Base-by-base conservation (phyloP, 371 early-diverging fungal genomes). In the Lichtheimia hyalospora region DNA sequence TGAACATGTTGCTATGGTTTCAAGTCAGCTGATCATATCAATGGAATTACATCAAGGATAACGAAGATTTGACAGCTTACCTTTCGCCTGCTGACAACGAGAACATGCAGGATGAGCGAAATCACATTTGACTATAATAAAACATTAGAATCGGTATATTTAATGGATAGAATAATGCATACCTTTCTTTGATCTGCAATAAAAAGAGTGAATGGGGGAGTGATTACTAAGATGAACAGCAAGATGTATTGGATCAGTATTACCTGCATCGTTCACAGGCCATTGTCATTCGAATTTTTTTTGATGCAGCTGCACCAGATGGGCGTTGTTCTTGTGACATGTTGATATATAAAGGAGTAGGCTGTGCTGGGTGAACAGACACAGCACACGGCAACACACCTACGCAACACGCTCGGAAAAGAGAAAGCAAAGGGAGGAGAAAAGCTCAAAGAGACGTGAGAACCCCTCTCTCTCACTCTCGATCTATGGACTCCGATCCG, bases 201-300 rank as follows among this genome's bases (percentile, higher is more conserved):
- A 12, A 43, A 18, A 10, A 34, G 34, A 34, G 34, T 8, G 34
- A 34, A 34, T 10, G 34, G 34, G 6, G 34, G 34, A 10, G 34
- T 34, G 34, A 54, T 39, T n/a, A 18, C 14, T n/a, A 40, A 27
- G 54, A 39, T 25, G 14, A 20, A 23, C 13, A 18, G 10, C 21
- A 54, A 23, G 24, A 34, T 34, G 34, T 34, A 8, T 15, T n/a
- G 6, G 54, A 16, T 25, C 15, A 0, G 40, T 7, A n/a, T 57
- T 73, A 81, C 81, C 81, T 71, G 66, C 81, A 81, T 24, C 81
- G 70, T 27, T 81, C 81, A 63, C 81, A 81, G 14, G 81, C 81
- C 74, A 81, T 71, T 28, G 81, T 81, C 81, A 81, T 81, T 57
- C 81, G 60, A 25, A 81, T 67, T 41, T 73, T 68, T 58, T 79